Base-by-base conservation (phyloP, 345 rosid species). In the Bruguiera parviflora region DNA sequence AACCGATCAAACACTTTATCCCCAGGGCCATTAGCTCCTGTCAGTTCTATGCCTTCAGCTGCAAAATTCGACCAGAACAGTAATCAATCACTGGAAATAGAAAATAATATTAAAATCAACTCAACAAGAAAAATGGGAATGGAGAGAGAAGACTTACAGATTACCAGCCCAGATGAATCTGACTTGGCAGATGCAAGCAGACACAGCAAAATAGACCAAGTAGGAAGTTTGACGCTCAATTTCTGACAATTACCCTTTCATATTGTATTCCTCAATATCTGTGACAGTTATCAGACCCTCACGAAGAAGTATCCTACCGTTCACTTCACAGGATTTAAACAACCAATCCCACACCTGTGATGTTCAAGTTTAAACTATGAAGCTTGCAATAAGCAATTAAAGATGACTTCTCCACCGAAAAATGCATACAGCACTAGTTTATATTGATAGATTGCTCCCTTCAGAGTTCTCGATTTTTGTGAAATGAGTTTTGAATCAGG, bases 331-430 rank as follows among this genome's bases (percentile, higher is more conserved):
- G 0, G 93, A 83, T 84, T 85, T 89, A 68, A 93, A 93, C 65
- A 93, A 69, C 97, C 96, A 90, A 72, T 89, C 97, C 97, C 94
- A 91, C 3, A 91, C 90, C 98, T 93, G 74, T 24, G 57, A 58
- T 51, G 68, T 63, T 39, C 10, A 33, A 56, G 66, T 6, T 72
- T 37, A 66, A 55, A 31, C 56, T 21, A 39, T 57, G 43, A 52
- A 67, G 31, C 70, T 53, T 39, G 37, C 0, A 32, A 8, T 5
- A 11, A 63, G 39, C 20, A 16, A 27, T 37, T 13, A 3, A 19
- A 1, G 39, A 8, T 22, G 55, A 53, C 28, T 8, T 52, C 20
- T 55, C 61, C n/a, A 43, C 21, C 10, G 8, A 55, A 60, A 59
- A 22, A 22, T 75, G 55, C 35, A 59, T 75, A 87, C 98, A 89